Evolutionary conservation across 2,329 filamentous ascomycete species (phyloP), one percentile per base, ranked within the genome.

Genomic region (Colletotrichum sp.): DNA sequence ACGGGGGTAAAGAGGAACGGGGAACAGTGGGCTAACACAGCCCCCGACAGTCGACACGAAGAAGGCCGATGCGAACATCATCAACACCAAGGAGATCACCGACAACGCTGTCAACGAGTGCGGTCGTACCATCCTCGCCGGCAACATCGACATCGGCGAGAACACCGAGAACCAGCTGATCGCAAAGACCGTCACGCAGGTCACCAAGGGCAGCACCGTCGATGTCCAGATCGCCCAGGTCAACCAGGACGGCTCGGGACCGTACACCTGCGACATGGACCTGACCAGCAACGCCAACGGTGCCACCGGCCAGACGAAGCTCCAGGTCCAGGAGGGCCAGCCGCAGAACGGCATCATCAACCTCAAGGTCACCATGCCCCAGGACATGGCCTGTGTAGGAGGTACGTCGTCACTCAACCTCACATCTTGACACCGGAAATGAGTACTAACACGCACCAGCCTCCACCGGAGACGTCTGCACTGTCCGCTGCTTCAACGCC

Each of bases 11-110:
- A 77, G 58, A 78, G 38, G 16, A 28, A 6, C 6, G 18, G 1
- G 82, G 82, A 82, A 64, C 87, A 91, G 78, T 7, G 13, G 28
- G 58, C 90, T 32, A 85, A 86, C 72, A 91, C 92, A 52, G n/a
- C 84, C 90, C 80, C 91, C 91, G 24, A 2, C 58, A 88, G 87
- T 93, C 76, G 87, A 90, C 92, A 13, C 91, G 18, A 93, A 92
- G 85, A 91, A 93, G 79, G 89, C 90, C 76, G 92, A 94, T 72
- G 87, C 91, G 7, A 92, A 91, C 69, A 88, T 93, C 80, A 93
- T 94, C 82, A 87, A 88, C 69, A 89, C 91, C 73, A 88, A 87
- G 14, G 87, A 91, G 83, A 88, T 90, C 77, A 73, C 77, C 6
- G 82, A 85, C 64, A 90, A 90, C 78, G 81, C 88, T 8, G 90